Base-by-base conservation (phyloP, 768 basidiomycete species). In the Filobasidium floriforme region DNA sequence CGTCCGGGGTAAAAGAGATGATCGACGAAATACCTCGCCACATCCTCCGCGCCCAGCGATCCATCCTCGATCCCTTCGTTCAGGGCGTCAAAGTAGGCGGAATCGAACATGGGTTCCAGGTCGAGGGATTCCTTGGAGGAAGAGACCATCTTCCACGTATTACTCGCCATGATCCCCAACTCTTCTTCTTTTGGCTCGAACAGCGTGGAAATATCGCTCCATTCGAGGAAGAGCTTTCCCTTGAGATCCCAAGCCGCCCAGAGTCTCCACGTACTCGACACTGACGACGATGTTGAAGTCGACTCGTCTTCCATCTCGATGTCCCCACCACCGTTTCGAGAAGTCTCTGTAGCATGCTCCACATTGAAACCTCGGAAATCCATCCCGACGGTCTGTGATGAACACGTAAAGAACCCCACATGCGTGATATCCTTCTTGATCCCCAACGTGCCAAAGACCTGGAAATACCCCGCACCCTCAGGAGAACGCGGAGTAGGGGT, bases 1-100 rank as follows among this genome's bases (percentile, higher is more conserved):
- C 90, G 83, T 24, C 90, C 90, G 0, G 94, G 92, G 40, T 87
- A 84, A 82, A 93, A 86, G 69, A 96, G 82, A 54, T 87, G 89
- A 61, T 86, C 82, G 73, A 92, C 83, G 79, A 92, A 92, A 69
- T 87, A 88, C 65, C 87, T 87, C 0, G 87, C 82, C 72, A 93
- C 77, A 55, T 75, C 71, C 14, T 86, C 87, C 28, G 85, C 41
- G 22, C 51, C 22, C 7, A 62, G 44, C 1, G 70, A 71, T 9
- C 72, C 66, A 14, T 67, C 60, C 9, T 70, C 68, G 32, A 73
- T 68, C 15, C 67, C 83, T 37, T 84, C 81, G 19, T 72, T 70
- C 12, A 74, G 59, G 71, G 90, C 89, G 72, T 93, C 92, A 71
- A 97, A 86, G 78, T 89, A 87, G n/a, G 87, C 85, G 19, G 92